Evolutionary conservation across 768 basidiomycete genomes (phyloP).

Genomic region (Suillus alpinus): DNA sequence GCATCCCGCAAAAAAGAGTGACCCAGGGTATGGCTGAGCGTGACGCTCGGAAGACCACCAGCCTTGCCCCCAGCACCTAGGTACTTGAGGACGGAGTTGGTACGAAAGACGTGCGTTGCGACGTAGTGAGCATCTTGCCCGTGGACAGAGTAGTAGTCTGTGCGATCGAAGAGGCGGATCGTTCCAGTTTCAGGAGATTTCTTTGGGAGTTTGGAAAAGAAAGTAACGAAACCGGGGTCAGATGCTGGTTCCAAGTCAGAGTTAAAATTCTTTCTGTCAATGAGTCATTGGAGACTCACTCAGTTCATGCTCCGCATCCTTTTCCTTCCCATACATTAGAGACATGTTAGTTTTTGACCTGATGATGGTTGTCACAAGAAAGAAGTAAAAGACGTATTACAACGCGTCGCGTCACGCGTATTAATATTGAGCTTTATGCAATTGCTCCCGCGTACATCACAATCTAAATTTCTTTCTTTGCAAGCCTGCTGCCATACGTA

Average conservation of each 20-base stretch:
- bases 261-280: background rate
- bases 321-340: slow-evolving; percentile 66
- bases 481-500: too few relatives aligned
- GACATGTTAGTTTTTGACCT: slow-evolving; percentile 35
- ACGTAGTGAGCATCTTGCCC: slow-evolving; percentile 87
- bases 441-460: background rate
- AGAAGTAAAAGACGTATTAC: background rate
- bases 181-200: slow-evolving; percentile 79
- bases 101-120: slow-evolving; percentile 79
- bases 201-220: slow-evolving; percentile 57
- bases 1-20: slow-evolving; percentile 85
- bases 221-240: slow-evolving; percentile 79
- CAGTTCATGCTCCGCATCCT: slow-evolving; percentile 43
- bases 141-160: slow-evolving; percentile 85
- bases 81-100: slow-evolving; percentile 90
- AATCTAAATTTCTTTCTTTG: too few relatives aligned
- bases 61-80: slow-evolving; percentile 65
- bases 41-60: slow-evolving; percentile 72
- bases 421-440: background rate
- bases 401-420: background rate
- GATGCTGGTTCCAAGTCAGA: slow-evolving; percentile 49
- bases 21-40: slow-evolving; percentile 72
- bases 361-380: background rate
- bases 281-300: background rate
- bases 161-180: slow-evolving; percentile 83